Base-by-base conservation (phyloP, 139 green algal genomes). In the Eudorina sp. region DNA sequence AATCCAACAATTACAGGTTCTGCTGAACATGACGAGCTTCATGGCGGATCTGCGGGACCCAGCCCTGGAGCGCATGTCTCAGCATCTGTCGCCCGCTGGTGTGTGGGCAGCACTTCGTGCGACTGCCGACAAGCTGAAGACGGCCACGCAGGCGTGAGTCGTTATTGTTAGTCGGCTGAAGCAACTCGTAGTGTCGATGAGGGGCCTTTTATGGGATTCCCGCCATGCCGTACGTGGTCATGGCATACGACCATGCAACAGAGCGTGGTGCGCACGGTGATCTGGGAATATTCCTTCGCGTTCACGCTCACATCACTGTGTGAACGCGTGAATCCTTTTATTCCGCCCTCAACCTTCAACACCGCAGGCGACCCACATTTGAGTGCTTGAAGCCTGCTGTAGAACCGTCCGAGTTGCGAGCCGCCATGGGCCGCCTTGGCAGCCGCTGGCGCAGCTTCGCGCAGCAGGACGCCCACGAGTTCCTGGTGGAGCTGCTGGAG, bases 391-490 rank as follows among this genome's bases (percentile, higher is more conserved):
- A 64, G 62, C 58, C 83, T 27, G 83, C 84, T 21, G 86, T 93
- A 86, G 86, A 81, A 70, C 94, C 90, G 3, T 66, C 53, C 38
- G 60, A 38, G 62, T 79, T 96, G 45, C 92, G 92, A 64, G 74
- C 58, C 0, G 90, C 94, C 43, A 93, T 96, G 84, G 91, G 84
- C 18, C 86, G 70, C 8, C 64, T 73, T 51, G 51, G 84, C 16
- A 69, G 45, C 27, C 90, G 86, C 2, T 97, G 94, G 85, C 78
- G 75, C 21, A 91, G 89, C 43, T 72, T 68, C 66, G 74, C 89
- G 68, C 94, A 96, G 89, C 94, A 97, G 92, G 94, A 97, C 78
- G 93, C 94, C 13, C 94, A 97, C 45, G 94, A 97, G 90, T 97
- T 95, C 89, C 76, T 97, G 25, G 92, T 92, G 43, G 85, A 87